Percentiles rank a stretch among this genome's conserved stretches.
These are phyloP conservation scores for Clavaria fumosa DNA, from an alignment of 768 basidiomycete genomes.

Conservation along the genomic window DNA sequence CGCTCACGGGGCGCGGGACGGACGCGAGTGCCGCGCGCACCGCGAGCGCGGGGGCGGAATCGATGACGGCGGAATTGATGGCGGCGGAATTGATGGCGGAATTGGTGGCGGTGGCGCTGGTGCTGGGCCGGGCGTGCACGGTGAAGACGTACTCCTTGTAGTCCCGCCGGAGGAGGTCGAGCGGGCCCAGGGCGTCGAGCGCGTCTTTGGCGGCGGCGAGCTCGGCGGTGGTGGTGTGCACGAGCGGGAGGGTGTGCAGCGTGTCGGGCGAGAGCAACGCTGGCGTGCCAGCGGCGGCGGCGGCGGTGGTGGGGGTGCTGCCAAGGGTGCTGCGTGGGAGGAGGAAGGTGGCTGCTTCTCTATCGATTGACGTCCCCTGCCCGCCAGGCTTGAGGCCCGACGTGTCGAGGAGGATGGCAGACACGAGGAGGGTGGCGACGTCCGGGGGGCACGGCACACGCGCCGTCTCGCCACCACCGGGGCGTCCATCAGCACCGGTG, in stretches of 20 bases:
- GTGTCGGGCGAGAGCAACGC: constrained; percentile 9
- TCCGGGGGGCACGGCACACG: constrained; percentile 23
- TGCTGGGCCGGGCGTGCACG: constrained; percentile 27
- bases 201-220: constrained; percentile 48
- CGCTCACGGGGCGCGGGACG: constrained; percentile 61
- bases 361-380: constrained; percentile 57
- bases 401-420: constrained; percentile 79
- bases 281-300: constrained; percentile 17
- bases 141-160: constrained; percentile 74
- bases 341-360: constrained; percentile 47
- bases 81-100: too few species aligned
- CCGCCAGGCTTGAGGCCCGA: constrained; percentile 60
- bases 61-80: too few species aligned
- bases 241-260: constrained; percentile 24
- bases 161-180: constrained; percentile 82
- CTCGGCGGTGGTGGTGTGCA: constrained; percentile 32
- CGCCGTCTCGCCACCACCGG: too few species aligned
- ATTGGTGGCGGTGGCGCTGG: too few species aligned
- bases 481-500: too few species aligned
- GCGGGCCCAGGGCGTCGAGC: constrained; percentile 47
- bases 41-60: too few species aligned
- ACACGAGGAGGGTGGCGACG: constrained; percentile 66
- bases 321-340: constrained; percentile 39
- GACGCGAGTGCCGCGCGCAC: too few species aligned
- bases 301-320: too few species aligned